Conservation (phyloP, 768 basidiomycete species). For the Hericium erinaceus region DNA sequence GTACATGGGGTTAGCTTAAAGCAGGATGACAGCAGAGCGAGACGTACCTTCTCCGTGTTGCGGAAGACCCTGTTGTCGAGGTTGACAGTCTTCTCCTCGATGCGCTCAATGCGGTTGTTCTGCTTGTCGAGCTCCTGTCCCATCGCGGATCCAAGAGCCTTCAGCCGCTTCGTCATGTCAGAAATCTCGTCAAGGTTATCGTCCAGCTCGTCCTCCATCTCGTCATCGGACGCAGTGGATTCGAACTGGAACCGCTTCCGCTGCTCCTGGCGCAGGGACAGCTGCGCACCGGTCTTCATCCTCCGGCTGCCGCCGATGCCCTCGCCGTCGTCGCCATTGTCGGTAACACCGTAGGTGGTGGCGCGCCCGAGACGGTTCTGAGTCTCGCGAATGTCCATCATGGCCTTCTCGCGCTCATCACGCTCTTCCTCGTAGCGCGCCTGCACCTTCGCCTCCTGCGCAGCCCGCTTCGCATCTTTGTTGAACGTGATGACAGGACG, state of each 20-base stretch:
- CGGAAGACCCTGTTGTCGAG: constrained; percentile 69
- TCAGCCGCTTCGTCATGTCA: constrained; percentile 67
- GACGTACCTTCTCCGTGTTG: constrained; percentile 71
- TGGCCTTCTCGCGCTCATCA: constrained; percentile 71
- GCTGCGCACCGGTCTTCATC: constrained; percentile 40
- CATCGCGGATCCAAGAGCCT: constrained; percentile 73
- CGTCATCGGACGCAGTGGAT: constrained; percentile 82
- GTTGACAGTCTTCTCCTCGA: constrained; percentile 68
- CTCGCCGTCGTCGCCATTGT: constrained; percentile 34
- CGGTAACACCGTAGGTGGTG: constrained; percentile 42
- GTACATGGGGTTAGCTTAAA: constrained; percentile 2
- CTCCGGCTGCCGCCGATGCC: constrained; percentile 29
- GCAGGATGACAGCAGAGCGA: background rate
- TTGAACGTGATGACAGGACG: constrained; percentile 86
- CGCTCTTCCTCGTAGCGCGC: constrained; percentile 84
- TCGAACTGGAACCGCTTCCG: constrained; percentile 89
- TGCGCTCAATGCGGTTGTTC: constrained; percentile 67
- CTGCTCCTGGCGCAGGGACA: constrained; percentile 52
- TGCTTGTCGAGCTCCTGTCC: constrained; percentile 84
- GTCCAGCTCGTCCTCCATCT: constrained; percentile 90
- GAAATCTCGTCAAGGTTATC: constrained; percentile 83
- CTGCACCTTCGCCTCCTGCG: constrained; percentile 76
- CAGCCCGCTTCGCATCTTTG: constrained; percentile 84
- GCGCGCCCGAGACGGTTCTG: constrained; percentile 81
- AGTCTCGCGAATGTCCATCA: constrained; percentile 78